Base-by-base conservation (phyloP, 495 filamentous ascomycete species). In the Penicillium bialowiezense region DNA sequence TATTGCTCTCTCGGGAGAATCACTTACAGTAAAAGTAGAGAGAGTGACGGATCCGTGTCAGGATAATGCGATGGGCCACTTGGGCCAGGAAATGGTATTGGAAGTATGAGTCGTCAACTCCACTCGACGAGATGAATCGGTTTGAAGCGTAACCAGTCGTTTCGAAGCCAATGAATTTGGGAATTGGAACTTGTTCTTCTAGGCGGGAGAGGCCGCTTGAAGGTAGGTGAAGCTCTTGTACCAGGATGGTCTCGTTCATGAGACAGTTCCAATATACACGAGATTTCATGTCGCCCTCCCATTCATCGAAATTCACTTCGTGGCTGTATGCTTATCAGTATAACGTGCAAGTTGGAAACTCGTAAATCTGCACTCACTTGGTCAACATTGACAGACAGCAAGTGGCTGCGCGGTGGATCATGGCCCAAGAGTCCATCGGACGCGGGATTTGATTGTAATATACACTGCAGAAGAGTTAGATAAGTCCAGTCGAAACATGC, bases 261-360 rank as follows among this genome's bases (percentile, higher is more conserved):
- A 76, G 62, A 28, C 70, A 73, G 42, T 73, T 76, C 72, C 72
- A 76, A 50, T 71, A 76, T 2, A 76, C 71, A 6, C 72, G 64
- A 9, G 72, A 76, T 41, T 76, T 76, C 72, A 76, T 76, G 48
- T 76, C 72, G 24, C 72, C 72, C 55, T 74, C 72, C 72, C 72
- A 76, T 53, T 72, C 60, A 36, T 76, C 64, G 36, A 72, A 76
- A 37, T 65, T 71, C 21, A 76, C 67, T 31, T 74, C 62, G 39
- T 69, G 72, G 41, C 71, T 74, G 41, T 28, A 19, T 17, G 17
- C 48, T 10, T 41, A 51, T 60, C 39, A 59, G 42, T 23, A 48
- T 19, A 8, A 7, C 28, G 13, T 31, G 10, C 14, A 5, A 14
- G 7, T 6, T 36, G 32, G 35, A 37, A 2, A 28, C 12, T n/a